Base-by-base conservation (phyloP, 1,284 basidiomycete genomes). In the Phellopilus nigrolimitatus region DNA sequence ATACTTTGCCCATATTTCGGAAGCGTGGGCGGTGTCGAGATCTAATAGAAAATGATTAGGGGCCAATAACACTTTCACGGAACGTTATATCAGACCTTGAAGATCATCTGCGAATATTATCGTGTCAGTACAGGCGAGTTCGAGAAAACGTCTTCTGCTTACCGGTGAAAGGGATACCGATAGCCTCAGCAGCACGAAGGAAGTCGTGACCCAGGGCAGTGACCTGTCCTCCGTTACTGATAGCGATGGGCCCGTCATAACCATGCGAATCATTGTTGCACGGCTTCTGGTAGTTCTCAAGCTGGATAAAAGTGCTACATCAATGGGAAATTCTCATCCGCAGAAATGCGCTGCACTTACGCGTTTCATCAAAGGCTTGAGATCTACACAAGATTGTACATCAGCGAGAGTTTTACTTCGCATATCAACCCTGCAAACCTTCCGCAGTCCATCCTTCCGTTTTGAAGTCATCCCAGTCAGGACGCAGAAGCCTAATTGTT, bases 381-480 rank as follows among this genome's bases (percentile, higher is more conserved):
- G 73, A 59, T 85, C 82, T 82, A n/a, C n/a, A n/a, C n/a, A 52
- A 36, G 27, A 10, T 21, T 30, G 44, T 44, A 6, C 12, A 19
- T 44, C 13, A 41, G 33, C 4, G 43, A n/a, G 34, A 37, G 10
- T n/a, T n/a, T 37, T 17, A n/a, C n/a, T 30, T 30, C 7, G n/a
- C 36, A 31, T 34, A 17, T 42, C n/a, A 53, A 48, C 54, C 39
- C 67, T 33, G 41, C 50, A 4, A 47, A 79, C 79, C 80, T 64
- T 82, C 70, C 13, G 76, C 75, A 8, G 73, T 78, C 84, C 81
- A 85, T 42, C 84, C 84, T 50, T 77, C 75, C 30, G 73, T 74
- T 71, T 85, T 85, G 72, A 86, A 87, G 64, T 85, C 83, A 62
- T 86, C 79, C 82, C 82, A 84, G 61, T 84, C 82, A 27, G n/a